A percentile compares a stretch with the other conserved stretches of the same genome.
Conservation (phyloP, 1,284 basidiomycete species). For the Trichosporon coremiiforme region DNA sequence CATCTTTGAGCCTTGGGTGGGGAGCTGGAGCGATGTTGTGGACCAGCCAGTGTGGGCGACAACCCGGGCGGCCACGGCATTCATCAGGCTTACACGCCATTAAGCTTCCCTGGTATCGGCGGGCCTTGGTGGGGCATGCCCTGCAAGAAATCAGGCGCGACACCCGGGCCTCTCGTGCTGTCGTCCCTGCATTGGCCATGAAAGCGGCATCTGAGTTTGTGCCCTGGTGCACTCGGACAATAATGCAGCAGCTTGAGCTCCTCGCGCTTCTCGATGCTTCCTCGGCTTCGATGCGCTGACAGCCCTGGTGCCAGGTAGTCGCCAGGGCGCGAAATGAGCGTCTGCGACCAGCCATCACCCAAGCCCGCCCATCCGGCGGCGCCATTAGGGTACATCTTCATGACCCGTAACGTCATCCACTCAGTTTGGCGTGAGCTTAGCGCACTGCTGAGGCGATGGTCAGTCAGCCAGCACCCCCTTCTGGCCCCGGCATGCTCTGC, state of each 20-base stretch:
- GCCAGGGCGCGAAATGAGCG: conserved; percentile 8
- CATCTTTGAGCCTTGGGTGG: conserved; percentile 4
- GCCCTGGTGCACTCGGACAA: background rate
- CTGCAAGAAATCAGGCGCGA: background rate
- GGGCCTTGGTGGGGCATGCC: background rate
- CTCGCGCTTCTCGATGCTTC: conserved; percentile 11
- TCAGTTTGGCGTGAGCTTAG: conserved; percentile 2
- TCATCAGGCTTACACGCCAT: background rate
- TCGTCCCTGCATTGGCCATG: conserved; percentile 6
- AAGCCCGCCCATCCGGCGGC: background rate
- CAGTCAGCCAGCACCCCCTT: too few species aligned
- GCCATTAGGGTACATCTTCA: background rate
- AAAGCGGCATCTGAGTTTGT: background rate
- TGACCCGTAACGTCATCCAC: conserved; percentile 1
- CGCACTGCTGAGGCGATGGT: background rate
- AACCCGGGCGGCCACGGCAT: background rate
- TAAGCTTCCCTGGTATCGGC: background rate
- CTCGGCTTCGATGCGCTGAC: background rate
- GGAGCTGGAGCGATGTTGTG: background rate
- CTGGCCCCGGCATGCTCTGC: too few species aligned
- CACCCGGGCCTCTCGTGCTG: too few species aligned
- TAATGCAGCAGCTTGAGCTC: conserved; percentile 1
- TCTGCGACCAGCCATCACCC: background rate
- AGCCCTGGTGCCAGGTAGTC: conserved; percentile 3
- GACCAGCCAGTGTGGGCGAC: background rate